Base-by-base conservation (phyloP, 2,329 filamentous ascomycete species). In the Phaeosphaeria sp. region DNA sequence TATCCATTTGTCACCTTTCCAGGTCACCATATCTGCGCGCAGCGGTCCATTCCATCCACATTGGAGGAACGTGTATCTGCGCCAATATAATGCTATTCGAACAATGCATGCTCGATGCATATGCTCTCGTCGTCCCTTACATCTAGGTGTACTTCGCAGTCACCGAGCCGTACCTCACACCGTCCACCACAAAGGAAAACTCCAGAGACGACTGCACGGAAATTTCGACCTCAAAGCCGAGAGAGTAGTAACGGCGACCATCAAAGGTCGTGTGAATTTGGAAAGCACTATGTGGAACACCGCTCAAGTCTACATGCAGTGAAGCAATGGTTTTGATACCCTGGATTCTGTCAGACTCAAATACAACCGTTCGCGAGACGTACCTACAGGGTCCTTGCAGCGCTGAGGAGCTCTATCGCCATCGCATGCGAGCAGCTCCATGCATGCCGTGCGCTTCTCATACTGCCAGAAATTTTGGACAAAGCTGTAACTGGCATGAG, bases 141-240 rank as follows among this genome's bases (percentile, higher is more conserved):
- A 22, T 7, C 54, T 46, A 68, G 11, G 18, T 47, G 44, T 69
- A 71, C 1, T 54, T 52, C 0, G 63, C 65, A 1, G 50, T 67
- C 2, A 73, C 44, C 0, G 66, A 56, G 7, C 63, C 66, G 23
- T 70, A 66, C 15, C 44, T 48, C 13, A 30, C 52, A 0, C 62
- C 65, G 5, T 65, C 39, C 20, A 71, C 50, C 1, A 43, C 18
- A 0, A 69, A 65, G 51, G n/a, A n/a, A n/a, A 57, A 71, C 20
- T 72, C 64, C 3, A 73, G n/a, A 6, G 55, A 27, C 1, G 66
- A 63, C 46, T 69, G 61, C 0, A 69, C 23, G 0, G 52, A 55
- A 6, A 73, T 63, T 15, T 68, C 36, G 4, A 72, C 20, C 0
- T 41, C 6, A 22, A 25, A 58, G 0, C 17, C 0, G 0, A 69